Percentiles rank a stretch among this genome's conserved stretches.
phyloP scores from a whole-genome alignment of 345 rosid genomes.

The Atalantia buxifolia region DNA sequence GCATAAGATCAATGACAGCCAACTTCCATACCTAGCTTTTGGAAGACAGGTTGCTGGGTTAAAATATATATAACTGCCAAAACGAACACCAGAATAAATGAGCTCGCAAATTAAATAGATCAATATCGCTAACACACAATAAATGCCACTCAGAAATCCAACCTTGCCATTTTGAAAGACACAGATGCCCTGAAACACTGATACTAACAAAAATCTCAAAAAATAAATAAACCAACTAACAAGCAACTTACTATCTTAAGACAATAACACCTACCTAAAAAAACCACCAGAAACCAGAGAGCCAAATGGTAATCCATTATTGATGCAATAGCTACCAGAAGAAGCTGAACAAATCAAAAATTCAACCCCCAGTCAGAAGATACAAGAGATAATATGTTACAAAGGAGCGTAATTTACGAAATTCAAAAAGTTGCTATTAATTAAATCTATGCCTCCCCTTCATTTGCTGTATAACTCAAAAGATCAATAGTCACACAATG shows the following conservation, averaged over 20 bases:
- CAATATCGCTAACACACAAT: not conserved
- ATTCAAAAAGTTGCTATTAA: not conserved
- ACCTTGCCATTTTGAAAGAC: not conserved
- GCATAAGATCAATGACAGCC: not conserved
- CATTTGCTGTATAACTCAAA: not conserved
- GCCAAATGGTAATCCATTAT: slow-evolving; percentile 71
- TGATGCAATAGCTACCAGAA: slow-evolving; percentile 59
- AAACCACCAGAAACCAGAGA: slow-evolving; percentile 57
- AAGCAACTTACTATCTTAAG: not conserved
- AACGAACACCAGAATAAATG: slow-evolving; percentile 2
- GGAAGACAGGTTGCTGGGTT: slow-evolving; percentile 65
- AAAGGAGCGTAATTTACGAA: not conserved
- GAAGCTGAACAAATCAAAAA: slow-evolving; percentile 42
- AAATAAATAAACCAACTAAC: not conserved
- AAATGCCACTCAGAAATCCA: not conserved
- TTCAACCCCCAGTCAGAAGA: slow-evolving; percentile 16
- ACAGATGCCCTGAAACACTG: not conserved
- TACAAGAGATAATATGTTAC: not conserved
- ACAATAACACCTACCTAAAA: slow-evolving; percentile 46
- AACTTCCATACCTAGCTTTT: slow-evolving; percentile 55
- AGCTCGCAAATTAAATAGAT: not conserved
- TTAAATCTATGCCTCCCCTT: not conserved
- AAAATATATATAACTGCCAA: slow-evolving; percentile 66
- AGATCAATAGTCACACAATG: not conserved
- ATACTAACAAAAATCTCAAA: not conserved